Evolutionary conservation across 441 rosid genomes (phyloP).

Genomic region (Euphorbia corollata): DNA sequence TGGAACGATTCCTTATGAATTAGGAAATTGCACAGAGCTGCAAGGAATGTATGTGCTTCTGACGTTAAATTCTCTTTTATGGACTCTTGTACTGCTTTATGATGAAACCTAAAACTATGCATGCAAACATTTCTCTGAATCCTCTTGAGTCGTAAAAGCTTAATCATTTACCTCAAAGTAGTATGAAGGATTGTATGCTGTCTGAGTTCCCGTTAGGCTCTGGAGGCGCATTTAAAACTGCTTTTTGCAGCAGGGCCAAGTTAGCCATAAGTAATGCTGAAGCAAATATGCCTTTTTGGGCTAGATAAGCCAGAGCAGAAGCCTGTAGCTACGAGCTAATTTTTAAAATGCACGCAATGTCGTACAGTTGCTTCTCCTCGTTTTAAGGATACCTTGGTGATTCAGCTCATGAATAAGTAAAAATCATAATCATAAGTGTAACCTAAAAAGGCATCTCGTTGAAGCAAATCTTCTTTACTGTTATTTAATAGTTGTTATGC

Average conservation of each 20-base stretch:
- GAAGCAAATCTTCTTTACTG: neutral
- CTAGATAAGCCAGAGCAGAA: neutral
- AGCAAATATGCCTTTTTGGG: neutral
- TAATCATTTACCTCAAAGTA: too few species aligned
- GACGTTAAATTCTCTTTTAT: slow-evolving; percentile 1
- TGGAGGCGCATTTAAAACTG: too few species aligned
- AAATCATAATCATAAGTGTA: neutral
- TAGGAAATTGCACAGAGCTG: slow-evolving; percentile 76
- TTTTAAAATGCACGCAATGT: neutral
- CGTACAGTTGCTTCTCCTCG: neutral
- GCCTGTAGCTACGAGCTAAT: neutral
- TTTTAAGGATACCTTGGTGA: neutral
- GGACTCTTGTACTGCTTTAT: neutral
- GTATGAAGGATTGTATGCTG: too few species aligned
- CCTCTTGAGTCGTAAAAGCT: too few species aligned
- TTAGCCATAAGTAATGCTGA: neutral
- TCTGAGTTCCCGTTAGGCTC: too few species aligned
- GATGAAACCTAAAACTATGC: neutral
- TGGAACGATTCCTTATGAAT: slow-evolving; percentile 70
- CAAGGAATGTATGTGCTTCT: slow-evolving; percentile 51
- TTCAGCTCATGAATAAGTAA: slow-evolving; percentile 2
- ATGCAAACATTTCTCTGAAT: too few species aligned
- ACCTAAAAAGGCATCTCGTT: neutral
- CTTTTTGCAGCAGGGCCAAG: neutral
- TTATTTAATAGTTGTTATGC: slow-evolving; percentile 3